These are phyloP conservation scores for Carex kokanica DNA, from an alignment of 176 grass and related monocot species.

Conservation along the genomic window DNA sequence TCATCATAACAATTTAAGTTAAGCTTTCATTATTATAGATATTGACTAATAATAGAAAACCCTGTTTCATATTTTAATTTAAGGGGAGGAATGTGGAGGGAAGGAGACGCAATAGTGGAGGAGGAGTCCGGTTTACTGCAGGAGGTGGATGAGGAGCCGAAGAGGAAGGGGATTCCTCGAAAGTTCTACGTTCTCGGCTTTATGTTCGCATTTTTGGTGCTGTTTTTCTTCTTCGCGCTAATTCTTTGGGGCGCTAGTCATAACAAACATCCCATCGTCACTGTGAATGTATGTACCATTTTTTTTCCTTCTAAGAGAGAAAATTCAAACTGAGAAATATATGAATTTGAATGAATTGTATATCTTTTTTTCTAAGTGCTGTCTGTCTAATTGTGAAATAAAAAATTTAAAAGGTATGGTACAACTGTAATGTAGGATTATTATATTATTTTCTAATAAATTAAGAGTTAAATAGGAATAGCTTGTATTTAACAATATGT, in stretches of 20 bases:
- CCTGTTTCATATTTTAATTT: not conserved
- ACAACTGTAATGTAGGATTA: not conserved
- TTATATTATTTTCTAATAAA: not conserved
- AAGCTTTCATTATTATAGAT: not conserved
- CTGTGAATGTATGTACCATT: constrained; percentile 34
- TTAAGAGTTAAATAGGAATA: not conserved
- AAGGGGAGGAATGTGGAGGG: constrained; percentile 36
- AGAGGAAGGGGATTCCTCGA: constrained; percentile 32
- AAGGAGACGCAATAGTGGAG: constrained; percentile 53
- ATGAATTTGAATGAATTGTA: not conserved
- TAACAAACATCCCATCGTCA: constrained; percentile 57
- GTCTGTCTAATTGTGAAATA: not conserved
- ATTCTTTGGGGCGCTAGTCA: constrained; percentile 88
- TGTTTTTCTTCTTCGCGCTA: constrained; percentile 93
- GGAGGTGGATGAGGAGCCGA: not conserved
- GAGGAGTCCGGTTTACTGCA: constrained; percentile 65
- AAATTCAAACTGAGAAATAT: not conserved
- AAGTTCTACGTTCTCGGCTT: constrained; percentile 52
- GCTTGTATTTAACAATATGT: not conserved
- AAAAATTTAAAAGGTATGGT: not conserved
- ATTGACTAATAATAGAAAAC: not conserved
- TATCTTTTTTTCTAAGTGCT: not conserved
- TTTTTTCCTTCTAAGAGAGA: not conserved
- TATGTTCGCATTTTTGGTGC: constrained; percentile 49
- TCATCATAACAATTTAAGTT: not conserved